A percentile compares a stretch with the other conserved stretches of the same genome.
Conservation (phyloP, 306 rosid genomes). For the Argentina anserina region DNA sequence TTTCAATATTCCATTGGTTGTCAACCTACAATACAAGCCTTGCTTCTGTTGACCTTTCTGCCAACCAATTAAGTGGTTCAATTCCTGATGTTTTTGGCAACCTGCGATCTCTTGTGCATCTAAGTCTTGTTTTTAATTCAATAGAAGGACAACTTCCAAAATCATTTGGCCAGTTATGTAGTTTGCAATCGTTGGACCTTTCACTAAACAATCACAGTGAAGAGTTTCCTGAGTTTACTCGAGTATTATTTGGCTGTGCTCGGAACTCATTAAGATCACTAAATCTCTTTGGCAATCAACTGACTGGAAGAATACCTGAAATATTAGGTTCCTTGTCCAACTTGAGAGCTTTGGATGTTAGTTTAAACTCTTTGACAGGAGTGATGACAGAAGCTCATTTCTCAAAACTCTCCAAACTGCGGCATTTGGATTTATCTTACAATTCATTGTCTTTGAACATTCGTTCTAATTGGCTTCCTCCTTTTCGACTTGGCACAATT, state of each 20-base stretch:
- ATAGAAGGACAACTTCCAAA: not conserved
- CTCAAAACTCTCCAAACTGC: not conserved
- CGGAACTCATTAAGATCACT: not conserved
- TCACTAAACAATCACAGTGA: not conserved
- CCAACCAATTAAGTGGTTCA: too few relatives aligned
- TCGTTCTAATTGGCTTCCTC: not conserved
- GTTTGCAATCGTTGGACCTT: not conserved
- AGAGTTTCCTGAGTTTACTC: not conserved
- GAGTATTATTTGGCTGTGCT: not conserved
- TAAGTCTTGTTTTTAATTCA: not conserved
- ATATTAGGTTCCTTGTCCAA: not conserved
- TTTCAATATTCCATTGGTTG: not conserved
- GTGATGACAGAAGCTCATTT: not conserved
- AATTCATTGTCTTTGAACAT: not conserved
- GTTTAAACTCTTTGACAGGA: not conserved
- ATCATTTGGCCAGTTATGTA: not conserved
- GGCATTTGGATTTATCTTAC: fast-evolving
- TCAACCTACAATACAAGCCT: too few relatives aligned
- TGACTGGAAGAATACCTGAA: not conserved
- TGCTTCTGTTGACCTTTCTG: too few relatives aligned
- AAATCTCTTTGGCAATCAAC: not conserved
- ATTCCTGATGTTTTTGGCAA: not conserved
- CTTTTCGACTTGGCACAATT: not conserved
- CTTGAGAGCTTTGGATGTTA: fast-evolving
- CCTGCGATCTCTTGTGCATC: not conserved